phyloP scores from a whole-genome alignment of 257 asterid species.

The Solanum tarijense region DNA sequence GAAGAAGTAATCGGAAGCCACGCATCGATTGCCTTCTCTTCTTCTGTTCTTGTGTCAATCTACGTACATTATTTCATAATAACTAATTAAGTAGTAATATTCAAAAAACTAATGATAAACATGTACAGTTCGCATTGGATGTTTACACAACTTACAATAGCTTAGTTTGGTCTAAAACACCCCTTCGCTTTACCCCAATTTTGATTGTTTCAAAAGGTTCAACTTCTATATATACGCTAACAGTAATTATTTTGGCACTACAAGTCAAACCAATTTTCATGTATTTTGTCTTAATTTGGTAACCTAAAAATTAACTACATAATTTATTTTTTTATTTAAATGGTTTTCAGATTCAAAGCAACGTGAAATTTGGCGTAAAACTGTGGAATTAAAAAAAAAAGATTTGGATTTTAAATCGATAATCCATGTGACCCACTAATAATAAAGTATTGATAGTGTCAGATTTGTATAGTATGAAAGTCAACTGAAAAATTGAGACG shows the following conservation, averaged over 20 bases:
- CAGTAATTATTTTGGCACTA: neutral
- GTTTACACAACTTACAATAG: neutral
- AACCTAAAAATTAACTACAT: neutral
- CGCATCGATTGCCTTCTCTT: conserved; percentile 55
- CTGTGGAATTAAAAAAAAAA: neutral
- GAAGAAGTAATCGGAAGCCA: conserved; percentile 63
- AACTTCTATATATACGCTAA: neutral
- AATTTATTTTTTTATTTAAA: neutral
- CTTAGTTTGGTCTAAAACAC: neutral
- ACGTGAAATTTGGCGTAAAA: neutral
- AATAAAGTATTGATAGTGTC: neutral
- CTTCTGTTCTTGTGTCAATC: conserved; percentile 26
- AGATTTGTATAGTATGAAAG: neutral
- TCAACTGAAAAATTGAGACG: neutral
- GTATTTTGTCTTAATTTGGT: neutral
- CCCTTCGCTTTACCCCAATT: neutral
- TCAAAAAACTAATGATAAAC: neutral
- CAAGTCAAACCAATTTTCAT: neutral
- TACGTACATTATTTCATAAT: neutral
- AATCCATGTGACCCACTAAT: neutral
- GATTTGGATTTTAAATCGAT: neutral
- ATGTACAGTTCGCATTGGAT: too few species aligned
- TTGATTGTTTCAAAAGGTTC: neutral
- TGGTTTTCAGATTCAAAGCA: neutral
- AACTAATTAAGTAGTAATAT: neutral